These are phyloP conservation scores for Leishmania martiniquensis DNA, from an alignment of 208 protist genomes.

Conservation along the genomic window DNA sequence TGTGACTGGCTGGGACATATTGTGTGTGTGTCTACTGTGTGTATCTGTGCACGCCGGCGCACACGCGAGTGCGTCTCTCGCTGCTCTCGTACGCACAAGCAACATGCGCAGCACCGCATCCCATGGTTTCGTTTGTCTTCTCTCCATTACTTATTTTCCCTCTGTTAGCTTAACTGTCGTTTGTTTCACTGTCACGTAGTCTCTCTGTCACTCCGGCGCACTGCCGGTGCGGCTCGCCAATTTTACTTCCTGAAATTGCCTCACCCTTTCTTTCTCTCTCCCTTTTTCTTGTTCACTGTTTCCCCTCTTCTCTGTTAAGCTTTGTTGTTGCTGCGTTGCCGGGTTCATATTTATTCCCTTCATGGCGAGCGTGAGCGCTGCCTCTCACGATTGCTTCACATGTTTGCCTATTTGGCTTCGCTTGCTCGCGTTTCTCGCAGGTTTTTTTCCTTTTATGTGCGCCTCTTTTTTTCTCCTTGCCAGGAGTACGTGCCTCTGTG, in stretches of 20 bases:
- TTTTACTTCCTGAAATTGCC: neutral
- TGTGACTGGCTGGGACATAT: neutral
- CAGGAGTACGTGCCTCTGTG: neutral
- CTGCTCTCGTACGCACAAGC: neutral
- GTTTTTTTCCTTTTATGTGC: neutral
- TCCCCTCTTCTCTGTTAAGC: neutral
- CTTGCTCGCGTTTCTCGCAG: neutral
- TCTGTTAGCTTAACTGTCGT: no score
- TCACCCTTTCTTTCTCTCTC: neutral
- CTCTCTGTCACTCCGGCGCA: neutral
- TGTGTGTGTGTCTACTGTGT: neutral
- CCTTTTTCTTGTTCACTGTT: neutral
- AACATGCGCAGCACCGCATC: neutral
- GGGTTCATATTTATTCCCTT: neutral
- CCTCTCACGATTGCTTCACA: no score
- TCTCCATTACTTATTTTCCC: neutral
- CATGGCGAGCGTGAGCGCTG: no score
- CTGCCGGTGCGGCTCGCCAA: neutral
- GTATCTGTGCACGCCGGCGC: neutral
- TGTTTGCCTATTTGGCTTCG: neutral
- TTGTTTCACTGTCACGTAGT: no score
- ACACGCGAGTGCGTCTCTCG: neutral
- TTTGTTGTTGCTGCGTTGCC: neutral
- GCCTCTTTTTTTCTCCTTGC: neutral
- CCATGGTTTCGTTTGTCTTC: neutral